A percentile compares a stretch with the other conserved stretches of the same genome.
These are phyloP conservation scores for Talinum fruticosum DNA, from an alignment of 148 eudicot species.

Conservation along the genomic window DNA sequence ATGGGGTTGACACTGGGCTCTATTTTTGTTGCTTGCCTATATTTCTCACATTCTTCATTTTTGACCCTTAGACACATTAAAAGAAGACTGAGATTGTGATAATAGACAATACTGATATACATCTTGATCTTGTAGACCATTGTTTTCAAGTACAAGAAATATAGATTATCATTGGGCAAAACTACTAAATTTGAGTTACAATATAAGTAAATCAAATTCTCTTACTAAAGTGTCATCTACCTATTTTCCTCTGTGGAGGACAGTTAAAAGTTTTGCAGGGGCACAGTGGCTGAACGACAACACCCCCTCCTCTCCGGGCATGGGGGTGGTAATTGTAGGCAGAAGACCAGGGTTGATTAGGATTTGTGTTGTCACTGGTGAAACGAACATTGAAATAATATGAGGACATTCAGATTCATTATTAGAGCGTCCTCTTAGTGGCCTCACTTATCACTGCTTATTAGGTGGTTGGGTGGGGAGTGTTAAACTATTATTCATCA, in stretches of 20 bases:
- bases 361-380: slow-evolving; percentile 6
- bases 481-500: background rate
- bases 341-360: background rate
- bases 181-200: no score
- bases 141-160: background rate
- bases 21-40: background rate
- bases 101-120: background rate
- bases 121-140: background rate
- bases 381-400: no score
- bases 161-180: background rate
- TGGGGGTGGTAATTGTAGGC: background rate
- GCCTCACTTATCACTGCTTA: slow-evolving; percentile 19
- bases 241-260: background rate
- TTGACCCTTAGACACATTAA: background rate
- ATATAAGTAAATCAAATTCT: no score
- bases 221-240: no score
- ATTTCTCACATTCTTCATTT: background rate
- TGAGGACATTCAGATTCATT: slow-evolving; percentile 13
- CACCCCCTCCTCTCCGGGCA: no score
- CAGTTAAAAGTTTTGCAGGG: no score
- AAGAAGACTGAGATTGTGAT: background rate
- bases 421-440: slow-evolving; percentile 18
- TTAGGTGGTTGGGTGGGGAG: background rate
- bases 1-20: background rate
- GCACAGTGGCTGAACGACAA: no score